Conservation (phyloP, 192 early-diverging fungal genomes). For the Rhizophagus clarus region DNA sequence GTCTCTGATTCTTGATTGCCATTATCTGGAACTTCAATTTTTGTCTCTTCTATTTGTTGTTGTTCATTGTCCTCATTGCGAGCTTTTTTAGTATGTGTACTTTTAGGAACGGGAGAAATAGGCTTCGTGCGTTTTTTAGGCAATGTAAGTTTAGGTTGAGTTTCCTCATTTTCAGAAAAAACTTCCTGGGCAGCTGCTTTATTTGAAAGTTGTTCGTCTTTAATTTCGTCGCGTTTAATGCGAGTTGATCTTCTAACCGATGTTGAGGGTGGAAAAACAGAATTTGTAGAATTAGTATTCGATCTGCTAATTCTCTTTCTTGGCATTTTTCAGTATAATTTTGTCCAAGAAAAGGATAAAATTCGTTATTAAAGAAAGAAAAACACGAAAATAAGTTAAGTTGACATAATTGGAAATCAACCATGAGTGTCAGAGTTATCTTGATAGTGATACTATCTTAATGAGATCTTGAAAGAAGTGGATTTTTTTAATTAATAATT, state of each 20-base stretch:
- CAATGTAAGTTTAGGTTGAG: background rate
- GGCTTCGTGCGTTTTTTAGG: background rate
- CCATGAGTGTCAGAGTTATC: no score
- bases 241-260: background rate
- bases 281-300: no score
- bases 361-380: background rate
- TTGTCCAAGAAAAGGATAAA: background rate
- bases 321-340: background rate
- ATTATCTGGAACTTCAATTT: background rate
- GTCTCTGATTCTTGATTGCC: background rate
- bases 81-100: background rate
- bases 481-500: no score
- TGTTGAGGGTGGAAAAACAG: no score
- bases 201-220: background rate
- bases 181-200: background rate
- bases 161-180: background rate
- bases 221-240: background rate
- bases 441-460: no score
- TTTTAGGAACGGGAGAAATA: background rate
- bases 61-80: background rate
- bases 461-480: no score
- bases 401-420: no score
- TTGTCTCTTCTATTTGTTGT: background rate
- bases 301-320: background rate
- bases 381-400: background rate